phyloP scores from a whole-genome alignment of 305 asterid genomes.

The Fraxinus sp. region DNA sequence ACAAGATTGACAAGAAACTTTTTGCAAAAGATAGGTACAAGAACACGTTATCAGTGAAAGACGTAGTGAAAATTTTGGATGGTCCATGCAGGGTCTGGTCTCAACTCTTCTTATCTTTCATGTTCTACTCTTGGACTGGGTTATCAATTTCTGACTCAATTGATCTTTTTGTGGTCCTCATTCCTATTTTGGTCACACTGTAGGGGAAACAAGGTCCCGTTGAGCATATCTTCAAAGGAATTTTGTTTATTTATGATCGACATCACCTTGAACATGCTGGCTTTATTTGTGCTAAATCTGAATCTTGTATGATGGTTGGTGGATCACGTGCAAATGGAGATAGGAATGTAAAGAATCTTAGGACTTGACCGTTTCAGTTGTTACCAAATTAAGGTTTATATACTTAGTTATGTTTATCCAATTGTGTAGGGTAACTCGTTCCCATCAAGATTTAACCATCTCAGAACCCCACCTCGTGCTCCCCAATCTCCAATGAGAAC shows the following conservation, averaged over 20 bases:
- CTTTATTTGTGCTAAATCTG: constrained; percentile 85
- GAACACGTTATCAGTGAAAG: constrained; percentile 81
- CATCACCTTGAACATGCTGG: constrained; percentile 99
- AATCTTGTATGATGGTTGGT: constrained; percentile 84
- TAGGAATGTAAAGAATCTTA: constrained; percentile 54
- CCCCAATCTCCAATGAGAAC: constrained; percentile 81
- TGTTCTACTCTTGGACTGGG: background rate
- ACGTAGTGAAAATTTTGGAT: constrained; percentile 78
- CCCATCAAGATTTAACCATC: constrained; percentile 53
- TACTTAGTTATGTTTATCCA: constrained; percentile 17
- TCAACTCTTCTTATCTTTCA: constrained; percentile 12
- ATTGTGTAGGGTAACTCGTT: constrained; percentile 55
- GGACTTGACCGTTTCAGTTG: constrained; percentile 17
- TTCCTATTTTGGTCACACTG: constrained; percentile 7
- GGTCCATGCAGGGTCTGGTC: constrained; percentile 84
- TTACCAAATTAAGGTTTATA: constrained; percentile 3
- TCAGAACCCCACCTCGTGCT: constrained; percentile 67
- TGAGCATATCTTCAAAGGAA: constrained; percentile 78
- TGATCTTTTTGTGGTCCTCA: constrained; percentile 18
- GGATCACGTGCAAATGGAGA: constrained; percentile 85
- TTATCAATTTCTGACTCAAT: constrained; percentile 9
- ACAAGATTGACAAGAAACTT: constrained; percentile 72
- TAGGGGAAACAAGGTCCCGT: constrained; percentile 96
- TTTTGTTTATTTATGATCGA: constrained; percentile 77
- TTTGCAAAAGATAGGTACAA: constrained; percentile 68